Conservation (phyloP, 441 rosid genomes). For the Theobroma grandiflorum region DNA sequence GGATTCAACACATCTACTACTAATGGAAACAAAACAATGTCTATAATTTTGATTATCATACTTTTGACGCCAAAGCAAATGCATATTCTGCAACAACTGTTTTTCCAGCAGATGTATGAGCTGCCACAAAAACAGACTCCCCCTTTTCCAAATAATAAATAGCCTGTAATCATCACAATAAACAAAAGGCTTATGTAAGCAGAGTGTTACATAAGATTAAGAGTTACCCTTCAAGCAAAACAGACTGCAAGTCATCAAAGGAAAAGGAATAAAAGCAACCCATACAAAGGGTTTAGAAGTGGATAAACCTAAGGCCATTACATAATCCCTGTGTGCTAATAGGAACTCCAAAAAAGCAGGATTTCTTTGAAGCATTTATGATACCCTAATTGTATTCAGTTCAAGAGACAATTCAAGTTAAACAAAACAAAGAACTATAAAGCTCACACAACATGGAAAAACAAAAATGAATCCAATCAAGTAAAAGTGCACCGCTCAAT, state of each 20-base stretch:
- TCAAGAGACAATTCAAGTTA: constrained; percentile 3
- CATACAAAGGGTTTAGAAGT: constrained; percentile 2
- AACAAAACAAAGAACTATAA: constrained; percentile 12
- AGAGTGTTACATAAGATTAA: neutral
- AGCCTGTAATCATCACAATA: constrained; percentile 63
- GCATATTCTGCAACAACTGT: constrained; percentile 99
- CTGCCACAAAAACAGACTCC: constrained; percentile 96
- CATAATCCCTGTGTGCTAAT: neutral
- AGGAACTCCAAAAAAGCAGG: neutral
- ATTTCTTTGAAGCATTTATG: constrained; percentile 6
- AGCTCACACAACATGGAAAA: constrained; percentile 10
- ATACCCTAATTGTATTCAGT: neutral
- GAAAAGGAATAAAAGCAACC: neutral
- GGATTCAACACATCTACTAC: constrained; percentile 16
- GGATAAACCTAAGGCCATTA: neutral
- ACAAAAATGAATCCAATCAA: constrained; percentile 12
- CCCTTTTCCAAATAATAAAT: constrained; percentile 93
- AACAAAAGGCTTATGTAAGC: constrained; percentile 19
- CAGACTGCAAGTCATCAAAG: neutral
- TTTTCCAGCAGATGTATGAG: constrained; percentile 99
- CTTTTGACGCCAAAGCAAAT: constrained; percentile 97
- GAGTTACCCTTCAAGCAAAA: neutral
- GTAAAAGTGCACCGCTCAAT: constrained; percentile 13
- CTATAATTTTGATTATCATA: constrained; percentile 40
- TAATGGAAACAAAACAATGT: constrained; percentile 19